Evolutionary conservation across 2,329 filamentous ascomycete genomes (phyloP).

Genomic region (Fusarium chaquense): DNA sequence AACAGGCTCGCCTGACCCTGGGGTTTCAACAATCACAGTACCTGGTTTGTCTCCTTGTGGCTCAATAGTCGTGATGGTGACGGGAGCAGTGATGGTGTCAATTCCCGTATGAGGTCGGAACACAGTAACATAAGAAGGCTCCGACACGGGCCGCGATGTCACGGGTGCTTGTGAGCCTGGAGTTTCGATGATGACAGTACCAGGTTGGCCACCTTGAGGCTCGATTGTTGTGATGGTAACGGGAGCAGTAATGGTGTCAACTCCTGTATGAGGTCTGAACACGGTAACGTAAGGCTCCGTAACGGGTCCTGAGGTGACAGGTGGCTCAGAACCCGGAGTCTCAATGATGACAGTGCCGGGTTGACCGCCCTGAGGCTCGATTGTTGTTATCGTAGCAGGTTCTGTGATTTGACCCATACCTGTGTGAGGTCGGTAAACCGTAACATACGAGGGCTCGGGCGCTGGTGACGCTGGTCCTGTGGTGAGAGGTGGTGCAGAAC

Average conservation of each 20-base stretch:
- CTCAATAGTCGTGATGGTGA: conserved; percentile 7
- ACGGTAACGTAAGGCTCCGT: conserved; percentile 19
- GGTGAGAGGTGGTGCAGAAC: no score
- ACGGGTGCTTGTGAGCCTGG: conserved; percentile 2
- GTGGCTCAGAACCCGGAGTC: neutral
- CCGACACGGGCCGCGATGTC: neutral
- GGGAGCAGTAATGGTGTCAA: conserved; percentile 4
- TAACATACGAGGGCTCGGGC: no score
- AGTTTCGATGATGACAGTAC: conserved; percentile 25
- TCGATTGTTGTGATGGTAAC: conserved; percentile 9
- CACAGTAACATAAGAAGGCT: conserved; percentile 2
- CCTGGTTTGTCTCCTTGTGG: conserved; percentile 14
- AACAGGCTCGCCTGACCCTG: neutral
- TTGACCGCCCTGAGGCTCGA: no score
- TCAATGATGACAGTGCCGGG: conserved; percentile 5
- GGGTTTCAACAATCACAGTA: conserved; percentile 29
- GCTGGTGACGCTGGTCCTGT: no score
- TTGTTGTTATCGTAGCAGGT: no score
- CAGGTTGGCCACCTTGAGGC: conserved; percentile 1
- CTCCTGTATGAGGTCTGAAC: conserved; percentile 3
- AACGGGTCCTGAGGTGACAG: neutral
- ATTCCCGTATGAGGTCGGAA: conserved; percentile 3
- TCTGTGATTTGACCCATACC: no score
- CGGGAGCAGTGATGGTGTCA: neutral
- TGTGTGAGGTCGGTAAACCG: no score